Percentiles rank a stretch among this genome's conserved stretches.
Conservation (phyloP, 495 filamentous ascomycete species). For the Hyaloscypha variabilis region DNA sequence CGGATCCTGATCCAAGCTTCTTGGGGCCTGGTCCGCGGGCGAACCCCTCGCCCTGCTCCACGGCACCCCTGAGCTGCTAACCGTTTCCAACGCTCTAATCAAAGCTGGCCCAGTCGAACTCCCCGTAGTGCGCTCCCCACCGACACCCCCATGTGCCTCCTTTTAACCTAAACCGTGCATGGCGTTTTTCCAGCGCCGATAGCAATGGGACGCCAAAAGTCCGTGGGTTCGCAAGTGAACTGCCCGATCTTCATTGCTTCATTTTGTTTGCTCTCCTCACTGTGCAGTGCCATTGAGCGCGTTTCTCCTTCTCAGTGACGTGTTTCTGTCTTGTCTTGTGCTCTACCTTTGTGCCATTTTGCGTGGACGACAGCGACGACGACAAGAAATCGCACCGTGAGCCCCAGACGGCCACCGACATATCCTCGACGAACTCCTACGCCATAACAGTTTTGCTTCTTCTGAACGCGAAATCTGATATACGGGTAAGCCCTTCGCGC, state of each 20-base stretch:
- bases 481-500: constrained; percentile 11
- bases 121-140: neutral
- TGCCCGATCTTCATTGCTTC: constrained; percentile 17
- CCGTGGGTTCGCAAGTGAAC: neutral
- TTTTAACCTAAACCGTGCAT: constrained; percentile 2
- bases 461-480: constrained; percentile 9
- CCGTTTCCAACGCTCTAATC: neutral
- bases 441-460: constrained; percentile 16
- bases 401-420: constrained; percentile 5
- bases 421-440: constrained; percentile 9
- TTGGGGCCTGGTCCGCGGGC: neutral
- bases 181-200: constrained; percentile 8
- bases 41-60: neutral
- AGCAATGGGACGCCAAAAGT: constrained; percentile 11
- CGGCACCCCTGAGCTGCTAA: neutral
- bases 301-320: constrained; percentile 4
- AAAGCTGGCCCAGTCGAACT: neutral
- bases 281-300: constrained; percentile 10
- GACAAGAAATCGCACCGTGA: neutral
- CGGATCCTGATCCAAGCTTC: neutral
- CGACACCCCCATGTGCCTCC: neutral
- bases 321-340: constrained; percentile 4
- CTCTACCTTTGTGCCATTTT: neutral
- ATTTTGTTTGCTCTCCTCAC: constrained; percentile 16
- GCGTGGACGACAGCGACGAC: neutral